These are phyloP conservation scores for Grosmannia serpens DNA, from an alignment of 2,329 filamentous ascomycete genomes.

Conservation along the genomic window DNA sequence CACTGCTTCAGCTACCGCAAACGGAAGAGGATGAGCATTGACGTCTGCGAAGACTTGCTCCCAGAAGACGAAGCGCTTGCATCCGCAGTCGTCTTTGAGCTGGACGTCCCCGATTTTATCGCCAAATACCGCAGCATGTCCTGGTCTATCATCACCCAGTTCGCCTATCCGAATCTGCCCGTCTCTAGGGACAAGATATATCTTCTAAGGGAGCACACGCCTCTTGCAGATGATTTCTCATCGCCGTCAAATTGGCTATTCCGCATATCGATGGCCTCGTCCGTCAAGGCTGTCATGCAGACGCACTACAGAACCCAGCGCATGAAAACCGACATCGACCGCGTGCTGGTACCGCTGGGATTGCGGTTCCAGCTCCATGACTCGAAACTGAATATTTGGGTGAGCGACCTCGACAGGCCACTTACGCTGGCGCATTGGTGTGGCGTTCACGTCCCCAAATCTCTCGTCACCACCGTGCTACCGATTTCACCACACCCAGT, in stretches of 20 bases:
- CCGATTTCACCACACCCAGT: constrained; percentile 16
- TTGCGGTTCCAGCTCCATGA: constrained; percentile 36
- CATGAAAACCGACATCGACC: constrained; percentile 27
- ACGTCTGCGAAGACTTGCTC: too few relatives aligned
- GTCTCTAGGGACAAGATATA: neutral
- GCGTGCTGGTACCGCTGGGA: constrained; percentile 34
- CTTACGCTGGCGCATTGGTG: constrained; percentile 36
- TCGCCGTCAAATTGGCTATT: too few relatives aligned
- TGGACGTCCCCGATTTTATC: too few relatives aligned
- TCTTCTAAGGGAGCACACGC: constrained; percentile 6
- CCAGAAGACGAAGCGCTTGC: too few relatives aligned
- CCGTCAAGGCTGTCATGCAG: constrained; percentile 12
- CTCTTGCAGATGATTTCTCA: neutral
- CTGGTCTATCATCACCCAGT: constrained; percentile 22
- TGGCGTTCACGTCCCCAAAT: constrained; percentile 12
- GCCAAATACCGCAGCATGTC: constrained; percentile 32
- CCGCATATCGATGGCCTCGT: constrained; percentile 3
- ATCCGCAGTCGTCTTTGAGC: too few relatives aligned
- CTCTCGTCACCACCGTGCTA: constrained; percentile 30
- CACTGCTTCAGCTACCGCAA: too few relatives aligned
- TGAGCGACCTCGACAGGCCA: constrained; percentile 15
- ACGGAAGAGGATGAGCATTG: too few relatives aligned
- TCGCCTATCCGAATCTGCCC: constrained; percentile 14
- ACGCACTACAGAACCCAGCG: constrained; percentile 34
- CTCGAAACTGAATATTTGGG: constrained; percentile 27